phyloP scores from a whole-genome alignment of 805 yeast genomes.

The Saturnispora halmiae region DNA sequence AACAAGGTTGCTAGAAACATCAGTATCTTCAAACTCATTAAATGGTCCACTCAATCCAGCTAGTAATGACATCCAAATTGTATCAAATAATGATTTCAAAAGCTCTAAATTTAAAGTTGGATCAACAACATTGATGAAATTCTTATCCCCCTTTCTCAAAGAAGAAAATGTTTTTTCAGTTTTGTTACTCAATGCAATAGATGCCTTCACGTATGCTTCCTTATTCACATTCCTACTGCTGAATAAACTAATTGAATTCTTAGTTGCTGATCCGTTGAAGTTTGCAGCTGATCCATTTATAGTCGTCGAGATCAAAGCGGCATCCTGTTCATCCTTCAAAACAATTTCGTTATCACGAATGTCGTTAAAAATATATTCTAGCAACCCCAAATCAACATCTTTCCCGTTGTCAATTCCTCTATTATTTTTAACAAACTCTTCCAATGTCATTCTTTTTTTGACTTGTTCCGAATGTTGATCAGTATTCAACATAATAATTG shows the following conservation, averaged over 20 bases:
- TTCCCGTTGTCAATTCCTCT: conserved; percentile 88
- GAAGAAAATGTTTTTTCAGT: conserved; percentile 76
- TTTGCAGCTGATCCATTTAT: not conserved
- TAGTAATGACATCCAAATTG: conserved; percentile 91
- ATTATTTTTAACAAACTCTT: conserved; percentile 80
- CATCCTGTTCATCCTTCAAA: conserved; percentile 86
- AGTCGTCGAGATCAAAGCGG: conserved; percentile 68
- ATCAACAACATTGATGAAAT: conserved; percentile 37
- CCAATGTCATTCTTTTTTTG: conserved; percentile 76
- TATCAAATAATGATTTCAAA: conserved; percentile 87
- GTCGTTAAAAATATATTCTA: conserved; percentile 64
- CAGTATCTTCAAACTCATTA: conserved; percentile 75
- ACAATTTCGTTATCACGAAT: conserved; percentile 81
- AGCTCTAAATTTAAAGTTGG: conserved; percentile 67
- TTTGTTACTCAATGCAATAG: conserved; percentile 81
- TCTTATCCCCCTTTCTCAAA: conserved; percentile 44
- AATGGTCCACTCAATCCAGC: conserved; percentile 94
- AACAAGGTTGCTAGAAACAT: conserved; percentile 56
- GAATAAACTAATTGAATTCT: conserved; percentile 36
- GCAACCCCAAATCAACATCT: conserved; percentile 66
- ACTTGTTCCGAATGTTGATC: conserved; percentile 88
- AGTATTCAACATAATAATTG: conserved; percentile 87
- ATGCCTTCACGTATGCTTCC: conserved; percentile 88
- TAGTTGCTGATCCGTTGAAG: conserved; percentile 25
- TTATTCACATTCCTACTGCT: conserved; percentile 59